Conservation (phyloP, 306 rosid genomes). For the Lathyrus oleraceus region DNA sequence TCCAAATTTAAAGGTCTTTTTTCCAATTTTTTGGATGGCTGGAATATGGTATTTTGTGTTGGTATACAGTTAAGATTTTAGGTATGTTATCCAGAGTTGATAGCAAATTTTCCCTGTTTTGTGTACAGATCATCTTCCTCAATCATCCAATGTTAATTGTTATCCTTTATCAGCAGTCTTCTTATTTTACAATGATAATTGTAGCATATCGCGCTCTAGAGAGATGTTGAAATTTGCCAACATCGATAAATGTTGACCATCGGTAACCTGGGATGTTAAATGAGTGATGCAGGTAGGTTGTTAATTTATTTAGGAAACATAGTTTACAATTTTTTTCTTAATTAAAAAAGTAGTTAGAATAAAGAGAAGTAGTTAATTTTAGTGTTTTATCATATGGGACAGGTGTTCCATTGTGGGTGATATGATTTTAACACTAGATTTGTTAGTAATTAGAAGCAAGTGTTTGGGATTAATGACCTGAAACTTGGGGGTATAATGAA, state of each 20-base stretch:
- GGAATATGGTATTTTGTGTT: conserved; percentile 32
- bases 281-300: background rate
- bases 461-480: background rate
- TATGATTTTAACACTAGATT: background rate
- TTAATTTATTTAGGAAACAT: background rate
- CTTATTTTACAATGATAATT: background rate
- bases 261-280: background rate
- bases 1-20: conserved; percentile 17
- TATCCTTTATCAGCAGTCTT: background rate
- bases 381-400: background rate
- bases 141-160: conserved; percentile 23
- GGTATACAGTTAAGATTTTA: conserved; percentile 30
- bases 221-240: background rate
- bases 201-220: too few species aligned
- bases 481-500: background rate
- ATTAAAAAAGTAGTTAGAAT: background rate
- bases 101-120: conserved; percentile 7
- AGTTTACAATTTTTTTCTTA: background rate
- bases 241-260: background rate
- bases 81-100: conserved; percentile 28
- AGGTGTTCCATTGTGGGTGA: background rate
- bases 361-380: background rate
- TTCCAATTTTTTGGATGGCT: conserved; percentile 17
- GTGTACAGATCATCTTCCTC: conserved; percentile 41
- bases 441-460: background rate